Base-by-base conservation (phyloP, 192 early-diverging fungal species). In the Coemansia sp. region DNA sequence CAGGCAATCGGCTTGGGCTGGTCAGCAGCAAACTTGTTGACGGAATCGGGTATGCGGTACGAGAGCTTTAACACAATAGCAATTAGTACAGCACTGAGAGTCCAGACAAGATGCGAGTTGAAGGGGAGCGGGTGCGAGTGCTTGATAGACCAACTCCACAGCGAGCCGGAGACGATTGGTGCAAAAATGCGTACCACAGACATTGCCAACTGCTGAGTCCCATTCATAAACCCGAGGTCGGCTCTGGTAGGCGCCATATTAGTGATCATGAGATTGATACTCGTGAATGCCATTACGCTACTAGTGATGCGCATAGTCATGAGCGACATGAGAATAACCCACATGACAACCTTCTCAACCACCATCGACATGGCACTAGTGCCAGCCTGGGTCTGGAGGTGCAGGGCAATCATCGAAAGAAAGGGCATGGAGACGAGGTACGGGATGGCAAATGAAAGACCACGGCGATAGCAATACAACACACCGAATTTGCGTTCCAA, bases 401-500 rank as follows among this genome's bases (percentile, higher is more conserved):
- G 57, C 3, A 30, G 14, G 4, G 70, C 55, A 0, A 72, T 37
- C 0, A 66, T 33, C 16, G 70, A 62, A 23, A 72, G 52, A 5
- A 37, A 72, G 1, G 70, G 70, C 26, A 65, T 65, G 4, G 39
- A 44, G 9, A 72, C n/a, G 38, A 53, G 65, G 26, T 66, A 62
- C n/a, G 70, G 64, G 3, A 68, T 52, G 14, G 66, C 26, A 3
- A 66, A 11, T 5, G 37, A 64, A 26, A 83, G 69, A 17, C 74
- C 78, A 0, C 43, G 28, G 16, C 72, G 79, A 66, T 79, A 86
- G 21, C 83, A 79, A 13, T 58, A 59, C 0, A 88, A 40, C 0
- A 69, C 65, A 21, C 87, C 87, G 47, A 85, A 76, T 35, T 70
- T 75, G 16, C 67, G 62, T 16, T 71, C 76, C 4, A 86, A 53